Evolutionary conservation across 148 eudicot species (phyloP).

Genomic region (Cornus florida): DNA sequence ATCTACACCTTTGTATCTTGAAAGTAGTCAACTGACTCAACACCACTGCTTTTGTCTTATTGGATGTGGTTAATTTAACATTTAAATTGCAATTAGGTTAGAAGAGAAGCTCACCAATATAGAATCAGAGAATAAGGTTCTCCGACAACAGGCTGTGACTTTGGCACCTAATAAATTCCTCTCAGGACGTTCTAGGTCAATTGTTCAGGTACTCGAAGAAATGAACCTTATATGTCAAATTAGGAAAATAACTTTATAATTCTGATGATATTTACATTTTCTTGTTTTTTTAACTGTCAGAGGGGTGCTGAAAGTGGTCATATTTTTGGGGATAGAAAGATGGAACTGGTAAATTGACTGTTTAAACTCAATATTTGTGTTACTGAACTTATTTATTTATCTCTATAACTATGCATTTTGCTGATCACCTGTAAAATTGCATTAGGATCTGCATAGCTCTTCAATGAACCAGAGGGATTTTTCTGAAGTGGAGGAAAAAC

Average conservation of each 20-base stretch:
- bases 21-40: background rate
- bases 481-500: conserved; percentile 81
- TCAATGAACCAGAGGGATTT: conserved; percentile 69
- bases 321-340: conserved; percentile 45
- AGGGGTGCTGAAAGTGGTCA: conserved; percentile 81
- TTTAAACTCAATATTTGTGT: background rate
- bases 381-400: background rate
- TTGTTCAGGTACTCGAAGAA: conserved; percentile 67
- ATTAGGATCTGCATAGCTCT: conserved; percentile 80
- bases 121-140: conserved; percentile 95
- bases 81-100: conserved; percentile 46
- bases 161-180: conserved; percentile 88
- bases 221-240: background rate
- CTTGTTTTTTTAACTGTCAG: conserved; percentile 42
- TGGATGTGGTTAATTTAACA: conserved; percentile 2
- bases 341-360: conserved; percentile 42
- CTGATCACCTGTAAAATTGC: conserved; percentile 5
- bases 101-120: conserved; percentile 86
- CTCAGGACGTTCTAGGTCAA: conserved; percentile 83
- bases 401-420: conserved; percentile 5
- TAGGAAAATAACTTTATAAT: background rate
- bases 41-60: background rate
- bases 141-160: conserved; percentile 97
- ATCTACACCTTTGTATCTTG: background rate
- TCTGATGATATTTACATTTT: conserved; percentile 5